Evolutionary conservation across 371 early-diverging fungal species (phyloP).

Genomic region (Thermomucor indicae-seudaticae): DNA sequence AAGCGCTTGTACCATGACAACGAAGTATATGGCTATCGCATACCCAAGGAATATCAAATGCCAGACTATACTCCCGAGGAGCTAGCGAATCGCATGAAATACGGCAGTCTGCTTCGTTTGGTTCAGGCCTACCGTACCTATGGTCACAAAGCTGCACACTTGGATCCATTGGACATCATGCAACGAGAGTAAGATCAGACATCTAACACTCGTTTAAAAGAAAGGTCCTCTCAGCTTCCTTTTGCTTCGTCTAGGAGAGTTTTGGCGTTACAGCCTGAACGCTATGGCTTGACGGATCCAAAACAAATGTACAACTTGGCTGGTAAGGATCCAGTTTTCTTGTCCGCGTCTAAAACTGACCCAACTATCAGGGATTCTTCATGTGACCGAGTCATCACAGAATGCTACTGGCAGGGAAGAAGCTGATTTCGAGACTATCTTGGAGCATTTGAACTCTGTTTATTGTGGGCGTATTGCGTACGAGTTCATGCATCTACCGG

Average conservation of each 20-base stretch:
- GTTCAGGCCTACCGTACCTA: conserved; percentile 80
- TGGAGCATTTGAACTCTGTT: conserved; percentile 66
- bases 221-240: not conserved
- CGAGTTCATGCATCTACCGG: conserved; percentile 91
- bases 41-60: conserved; percentile 59
- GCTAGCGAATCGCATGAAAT: conserved; percentile 74
- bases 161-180: conserved; percentile 87
- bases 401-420: conserved; percentile 36
- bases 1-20: conserved; percentile 62
- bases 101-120: conserved; percentile 82
- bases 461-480: conserved; percentile 90
- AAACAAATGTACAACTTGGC: conserved; percentile 56
- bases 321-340: conserved; percentile 22
- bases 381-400: conserved; percentile 56
- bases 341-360: not conserved
- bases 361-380: conserved; percentile 63
- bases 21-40: conserved; percentile 82
- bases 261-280: conserved; percentile 74
- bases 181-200: conserved; percentile 65
- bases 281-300: conserved; percentile 70
- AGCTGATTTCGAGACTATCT: conserved; percentile 65
- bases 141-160: conserved; percentile 81
- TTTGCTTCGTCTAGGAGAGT: conserved; percentile 34
- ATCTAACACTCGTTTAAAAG: conserved; percentile 1
- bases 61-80: conserved; percentile 77